These are phyloP conservation scores for Fusarium praegraminearum DNA, from an alignment of 2,329 filamentous ascomycete genomes.

Conservation along the genomic window DNA sequence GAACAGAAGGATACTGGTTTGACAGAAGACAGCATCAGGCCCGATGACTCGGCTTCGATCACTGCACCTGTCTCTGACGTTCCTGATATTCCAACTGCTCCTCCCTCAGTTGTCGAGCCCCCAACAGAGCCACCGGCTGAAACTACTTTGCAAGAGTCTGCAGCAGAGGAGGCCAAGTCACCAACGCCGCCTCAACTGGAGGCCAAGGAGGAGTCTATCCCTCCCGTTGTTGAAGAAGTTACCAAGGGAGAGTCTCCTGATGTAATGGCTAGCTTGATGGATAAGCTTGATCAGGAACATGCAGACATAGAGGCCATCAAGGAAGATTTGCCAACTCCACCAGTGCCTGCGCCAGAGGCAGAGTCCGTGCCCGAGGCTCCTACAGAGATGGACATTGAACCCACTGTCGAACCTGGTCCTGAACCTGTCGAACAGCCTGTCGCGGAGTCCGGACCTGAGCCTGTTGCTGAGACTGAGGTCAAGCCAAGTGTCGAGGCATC, in stretches of 20 bases:
- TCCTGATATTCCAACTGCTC: conserved; percentile 47
- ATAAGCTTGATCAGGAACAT: conserved; percentile 58
- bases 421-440: conserved; percentile 3
- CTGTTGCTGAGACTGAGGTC: conserved; percentile 2
- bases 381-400: not conserved
- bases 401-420: not conserved
- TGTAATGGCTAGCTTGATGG: conserved; percentile 60
- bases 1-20: conserved; percentile 51
- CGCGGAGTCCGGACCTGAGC: not conserved
- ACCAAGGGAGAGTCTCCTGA: conserved; percentile 48
- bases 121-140: conserved; percentile 33
- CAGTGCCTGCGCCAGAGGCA: not conserved
- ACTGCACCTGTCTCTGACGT: conserved; percentile 48
- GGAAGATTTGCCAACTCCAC: not conserved
- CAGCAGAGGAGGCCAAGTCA: conserved; percentile 33
- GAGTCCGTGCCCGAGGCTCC: conserved; percentile 27
- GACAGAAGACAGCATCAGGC: conserved; percentile 55
- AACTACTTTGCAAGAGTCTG: conserved; percentile 30
- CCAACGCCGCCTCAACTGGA: conserved; percentile 37
- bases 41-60: conserved; percentile 55
- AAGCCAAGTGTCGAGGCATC: not conserved
- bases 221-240: conserved; percentile 50
- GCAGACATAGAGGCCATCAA: conserved; percentile 17
- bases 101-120: conserved; percentile 35
- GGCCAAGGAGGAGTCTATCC: conserved; percentile 42